These are phyloP conservation scores for Chaetomidium leptoderma DNA, from an alignment of 495 filamentous ascomycete species.

Conservation along the genomic window DNA sequence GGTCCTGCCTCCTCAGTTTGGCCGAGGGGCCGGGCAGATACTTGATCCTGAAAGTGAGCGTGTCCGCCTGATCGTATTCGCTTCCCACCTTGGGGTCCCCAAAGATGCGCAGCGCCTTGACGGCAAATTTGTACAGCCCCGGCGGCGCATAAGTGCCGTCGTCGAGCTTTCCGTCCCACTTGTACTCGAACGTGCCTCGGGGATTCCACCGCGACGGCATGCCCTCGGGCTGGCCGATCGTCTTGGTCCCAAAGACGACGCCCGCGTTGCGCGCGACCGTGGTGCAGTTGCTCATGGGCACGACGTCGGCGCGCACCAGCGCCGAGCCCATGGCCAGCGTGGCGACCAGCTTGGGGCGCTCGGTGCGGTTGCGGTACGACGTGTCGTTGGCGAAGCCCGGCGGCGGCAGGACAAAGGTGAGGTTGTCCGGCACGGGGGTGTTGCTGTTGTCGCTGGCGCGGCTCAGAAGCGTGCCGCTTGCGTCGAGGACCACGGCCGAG, in stretches of 20 bases:
- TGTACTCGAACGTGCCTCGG: slow-evolving; percentile 30
- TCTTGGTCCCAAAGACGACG: slow-evolving; percentile 36
- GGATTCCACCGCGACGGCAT: slow-evolving; percentile 41
- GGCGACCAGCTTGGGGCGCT: slow-evolving; percentile 28
- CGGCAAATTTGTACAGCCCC: slow-evolving; percentile 44
- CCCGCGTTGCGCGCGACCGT: slow-evolving; percentile 22
- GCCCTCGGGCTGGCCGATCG: slow-evolving; percentile 32
- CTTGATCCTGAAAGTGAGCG: slow-evolving; percentile 35
- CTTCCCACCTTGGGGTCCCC: slow-evolving; percentile 30
- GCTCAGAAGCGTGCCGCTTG: slow-evolving; percentile 31
- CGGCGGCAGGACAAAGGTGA: slow-evolving; percentile 42
- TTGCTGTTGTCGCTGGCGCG: slow-evolving; percentile 32
- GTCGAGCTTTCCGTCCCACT: slow-evolving; percentile 43
- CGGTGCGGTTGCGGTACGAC: slow-evolving; percentile 26
- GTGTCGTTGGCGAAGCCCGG: slow-evolving; percentile 34
- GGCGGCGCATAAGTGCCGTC: slow-evolving; percentile 41
- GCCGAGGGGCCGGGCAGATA: slow-evolving; percentile 18
- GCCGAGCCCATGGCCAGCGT: slow-evolving; percentile 44
- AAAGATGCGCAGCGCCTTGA: slow-evolving; percentile 44
- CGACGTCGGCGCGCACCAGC: slow-evolving; percentile 41
- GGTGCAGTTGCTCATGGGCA: slow-evolving; percentile 34
- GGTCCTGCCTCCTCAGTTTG: slow-evolving; percentile 1
- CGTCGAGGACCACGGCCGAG: slow-evolving; percentile 37
- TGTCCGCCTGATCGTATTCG: slow-evolving; percentile 40
- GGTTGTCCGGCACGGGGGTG: slow-evolving; percentile 31